These are phyloP conservation scores for Globisporangium heterothallicum DNA, from an alignment of 352 stramenopile genomes.

Conservation along the genomic window DNA sequence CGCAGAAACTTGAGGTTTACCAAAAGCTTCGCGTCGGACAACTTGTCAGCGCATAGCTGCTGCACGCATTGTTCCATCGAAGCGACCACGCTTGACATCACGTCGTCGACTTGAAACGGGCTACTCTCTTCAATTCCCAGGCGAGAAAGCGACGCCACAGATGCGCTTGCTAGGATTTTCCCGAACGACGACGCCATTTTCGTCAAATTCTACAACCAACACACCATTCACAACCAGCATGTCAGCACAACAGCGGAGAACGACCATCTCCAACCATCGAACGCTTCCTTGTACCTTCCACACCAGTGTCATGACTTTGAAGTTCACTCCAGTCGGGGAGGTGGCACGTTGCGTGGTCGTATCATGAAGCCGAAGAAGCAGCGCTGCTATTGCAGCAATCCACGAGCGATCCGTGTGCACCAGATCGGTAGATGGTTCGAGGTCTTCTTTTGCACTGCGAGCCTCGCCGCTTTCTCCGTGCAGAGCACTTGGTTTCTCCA, in stretches of 20 bases:
- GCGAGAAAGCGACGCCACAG: neutral
- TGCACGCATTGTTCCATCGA: conserved; percentile 25
- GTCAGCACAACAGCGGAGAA: no score
- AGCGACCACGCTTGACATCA: conserved; percentile 20
- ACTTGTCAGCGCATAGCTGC: conserved; percentile 8
- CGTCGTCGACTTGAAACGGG: conserved; percentile 25
- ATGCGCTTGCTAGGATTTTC: conserved; percentile 4
- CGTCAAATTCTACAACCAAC: conserved; percentile 29
- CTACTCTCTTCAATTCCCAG: neutral
- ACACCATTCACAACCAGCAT: neutral
- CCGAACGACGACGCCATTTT: conserved; percentile 32
- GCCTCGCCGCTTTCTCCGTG: neutral
- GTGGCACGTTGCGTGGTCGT: neutral
- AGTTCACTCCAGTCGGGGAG: conserved; percentile 3
- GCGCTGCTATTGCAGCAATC: neutral
- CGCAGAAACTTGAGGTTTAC: conserved; percentile 38
- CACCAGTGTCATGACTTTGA: conserved; percentile 41
- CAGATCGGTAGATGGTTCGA: neutral
- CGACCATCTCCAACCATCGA: no score
- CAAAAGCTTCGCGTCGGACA: neutral
- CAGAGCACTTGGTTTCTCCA: neutral
- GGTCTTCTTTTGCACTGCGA: neutral
- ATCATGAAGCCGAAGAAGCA: conserved; percentile 15
- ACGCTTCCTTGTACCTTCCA: no score
- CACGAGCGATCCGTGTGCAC: neutral